Percentiles rank a stretch among this genome's conserved stretches.
phyloP scores from a whole-genome alignment of 192 early-diverging fungal species.

The Mortierella alpina region DNA sequence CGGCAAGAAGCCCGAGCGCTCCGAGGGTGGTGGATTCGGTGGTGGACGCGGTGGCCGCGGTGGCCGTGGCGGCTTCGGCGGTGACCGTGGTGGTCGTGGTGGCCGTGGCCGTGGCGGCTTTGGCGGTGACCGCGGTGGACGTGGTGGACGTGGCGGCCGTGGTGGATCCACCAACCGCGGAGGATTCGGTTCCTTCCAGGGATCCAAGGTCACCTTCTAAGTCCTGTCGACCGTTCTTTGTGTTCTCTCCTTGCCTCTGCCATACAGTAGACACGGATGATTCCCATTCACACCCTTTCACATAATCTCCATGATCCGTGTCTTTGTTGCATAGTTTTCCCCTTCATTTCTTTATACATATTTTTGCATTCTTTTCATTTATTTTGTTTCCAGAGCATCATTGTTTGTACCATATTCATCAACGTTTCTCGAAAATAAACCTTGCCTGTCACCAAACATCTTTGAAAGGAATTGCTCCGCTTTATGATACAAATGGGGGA shows the following conservation, averaged over 20 bases:
- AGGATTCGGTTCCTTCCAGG: constrained; percentile 57
- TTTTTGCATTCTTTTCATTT: constrained; percentile 12
- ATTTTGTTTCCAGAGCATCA: constrained; percentile 19
- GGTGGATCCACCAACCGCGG: constrained; percentile 64
- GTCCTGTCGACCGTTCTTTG: not conserved
- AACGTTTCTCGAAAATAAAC: constrained; percentile 21
- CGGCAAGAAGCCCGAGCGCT: constrained; percentile 50
- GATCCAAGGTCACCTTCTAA: constrained; percentile 46
- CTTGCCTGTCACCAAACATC: constrained; percentile 17
- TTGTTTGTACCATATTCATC: constrained; percentile 41
- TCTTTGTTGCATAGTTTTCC: constrained; percentile 21
- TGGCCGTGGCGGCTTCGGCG: constrained; percentile 30
- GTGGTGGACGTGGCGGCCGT: constrained; percentile 60
- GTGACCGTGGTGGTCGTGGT: constrained; percentile 54
- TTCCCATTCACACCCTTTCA: constrained; percentile 12
- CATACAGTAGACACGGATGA: constrained; percentile 20
- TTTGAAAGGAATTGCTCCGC: not conserved
- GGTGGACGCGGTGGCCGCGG: constrained; percentile 36
- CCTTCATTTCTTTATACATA: constrained; percentile 3
- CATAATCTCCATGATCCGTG: constrained; percentile 11
- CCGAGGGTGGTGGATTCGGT: constrained; percentile 50
- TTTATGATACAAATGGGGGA: not conserved
- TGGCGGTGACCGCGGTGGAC: constrained; percentile 61
- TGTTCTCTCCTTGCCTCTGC: not conserved
- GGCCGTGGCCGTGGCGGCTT: constrained; percentile 66